A percentile compares a stretch with the other conserved stretches of the same genome.
These are phyloP conservation scores for Cymodocea nodosa DNA, from an alignment of 116 monocot species.

Conservation along the genomic window DNA sequence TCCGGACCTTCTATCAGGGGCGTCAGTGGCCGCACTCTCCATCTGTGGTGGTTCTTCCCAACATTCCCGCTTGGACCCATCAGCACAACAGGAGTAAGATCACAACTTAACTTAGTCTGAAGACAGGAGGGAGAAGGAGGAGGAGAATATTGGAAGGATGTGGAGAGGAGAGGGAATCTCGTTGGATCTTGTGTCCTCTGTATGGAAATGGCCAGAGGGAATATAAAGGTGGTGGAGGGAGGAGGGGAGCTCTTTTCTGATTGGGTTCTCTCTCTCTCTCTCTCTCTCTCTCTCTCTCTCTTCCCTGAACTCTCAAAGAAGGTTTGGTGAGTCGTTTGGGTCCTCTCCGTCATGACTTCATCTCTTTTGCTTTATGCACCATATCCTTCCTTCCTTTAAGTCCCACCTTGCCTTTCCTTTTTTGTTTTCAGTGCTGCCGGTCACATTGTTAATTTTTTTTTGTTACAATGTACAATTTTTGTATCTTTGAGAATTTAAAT, in stretches of 20 bases:
- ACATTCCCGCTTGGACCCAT: constrained; percentile 11
- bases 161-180: background rate
- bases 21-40: constrained; percentile 15
- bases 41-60: constrained; percentile 7
- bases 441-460: no score
- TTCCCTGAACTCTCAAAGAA: background rate
- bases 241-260: background rate
- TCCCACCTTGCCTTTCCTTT: constrained; percentile 1
- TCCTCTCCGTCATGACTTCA: constrained; percentile 4
- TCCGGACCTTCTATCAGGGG: constrained; percentile 20
- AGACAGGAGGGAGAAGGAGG: background rate
- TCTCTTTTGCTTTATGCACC: constrained; percentile 1
- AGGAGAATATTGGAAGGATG: background rate
- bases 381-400: background rate
- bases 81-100: background rate
- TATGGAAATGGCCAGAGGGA: background rate
- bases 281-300: background rate
- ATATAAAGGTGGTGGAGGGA: constrained; percentile 2
- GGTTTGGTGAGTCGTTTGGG: constrained; percentile 3
- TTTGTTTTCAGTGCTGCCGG: background rate
- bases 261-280: background rate
- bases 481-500: background rate
- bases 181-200: constrained; percentile 10
- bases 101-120: background rate
- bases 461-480: background rate